Percentiles rank a stretch among this genome's conserved stretches.
Evolutionary conservation across 2,329 filamentous ascomycete genomes (phyloP).

Genomic region (Ceratocystis eucalypticola): DNA sequence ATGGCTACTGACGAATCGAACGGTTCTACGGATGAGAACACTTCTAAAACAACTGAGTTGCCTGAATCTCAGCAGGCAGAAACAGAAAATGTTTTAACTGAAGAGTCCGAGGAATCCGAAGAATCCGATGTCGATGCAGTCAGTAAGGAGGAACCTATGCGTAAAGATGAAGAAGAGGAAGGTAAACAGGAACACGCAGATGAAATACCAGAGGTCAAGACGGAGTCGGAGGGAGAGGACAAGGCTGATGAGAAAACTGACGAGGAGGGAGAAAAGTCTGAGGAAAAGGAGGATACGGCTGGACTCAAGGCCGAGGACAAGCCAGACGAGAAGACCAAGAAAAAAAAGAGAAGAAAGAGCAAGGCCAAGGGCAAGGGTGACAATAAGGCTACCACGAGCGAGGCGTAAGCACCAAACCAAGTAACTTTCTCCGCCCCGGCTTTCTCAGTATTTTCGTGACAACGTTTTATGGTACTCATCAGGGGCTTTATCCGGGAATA

Average conservation of each 20-base stretch:
- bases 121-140: neutral
- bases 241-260: neutral
- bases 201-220: neutral
- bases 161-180: neutral
- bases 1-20: neutral
- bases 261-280: neutral
- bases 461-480: neutral
- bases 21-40: neutral
- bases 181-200: neutral
- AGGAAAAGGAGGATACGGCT: slow-evolving; percentile 21
- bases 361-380: slow-evolving; percentile 22
- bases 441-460: neutral
- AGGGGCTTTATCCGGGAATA: too few species aligned
- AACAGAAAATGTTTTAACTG: neutral
- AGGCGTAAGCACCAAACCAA: neutral
- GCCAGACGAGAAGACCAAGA: slow-evolving; percentile 20
- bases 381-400: slow-evolving; percentile 14
- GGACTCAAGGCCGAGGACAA: slow-evolving; percentile 26
- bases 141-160: neutral
- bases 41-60: neutral
- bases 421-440: neutral
- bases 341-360: slow-evolving; percentile 1
- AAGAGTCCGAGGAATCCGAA: neutral
- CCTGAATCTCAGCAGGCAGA: neutral
- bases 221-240: neutral